Evolutionary conservation across 2,329 filamentous ascomycete species (phyloP).

Genomic region (Thermoascus crustaceus): DNA sequence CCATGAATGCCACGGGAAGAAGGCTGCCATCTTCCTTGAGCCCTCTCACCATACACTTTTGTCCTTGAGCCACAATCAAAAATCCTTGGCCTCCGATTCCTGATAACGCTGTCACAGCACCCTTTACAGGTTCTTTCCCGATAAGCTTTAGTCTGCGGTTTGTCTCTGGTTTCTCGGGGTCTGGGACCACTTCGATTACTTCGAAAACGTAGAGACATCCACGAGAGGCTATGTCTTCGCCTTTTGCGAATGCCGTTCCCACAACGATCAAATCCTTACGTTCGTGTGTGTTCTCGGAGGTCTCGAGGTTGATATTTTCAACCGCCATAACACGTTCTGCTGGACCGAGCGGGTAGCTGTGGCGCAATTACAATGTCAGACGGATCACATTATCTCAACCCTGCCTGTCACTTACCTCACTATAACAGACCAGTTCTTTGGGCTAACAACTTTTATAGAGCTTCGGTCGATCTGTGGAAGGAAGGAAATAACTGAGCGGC

Average conservation of each 20-base stretch:
- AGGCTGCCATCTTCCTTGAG: conserved; percentile 91
- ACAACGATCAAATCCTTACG: conserved; percentile 73
- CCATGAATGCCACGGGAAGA: conserved; percentile 91
- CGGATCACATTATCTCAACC: not conserved
- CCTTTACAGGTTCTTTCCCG: conserved; percentile 83
- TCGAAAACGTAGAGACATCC: conserved; percentile 87
- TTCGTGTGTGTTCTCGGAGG: conserved; percentile 85
- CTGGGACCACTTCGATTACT: conserved; percentile 81
- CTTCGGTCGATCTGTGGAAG: conserved; percentile 64
- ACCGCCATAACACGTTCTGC: conserved; percentile 74
- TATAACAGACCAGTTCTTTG: conserved; percentile 68
- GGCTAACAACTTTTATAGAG: conserved; percentile 68
- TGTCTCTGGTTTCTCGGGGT: conserved; percentile 77
- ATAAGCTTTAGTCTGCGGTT: conserved; percentile 78
- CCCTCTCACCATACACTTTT: conserved; percentile 94
- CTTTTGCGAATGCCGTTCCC: conserved; percentile 76
- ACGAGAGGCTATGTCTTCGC: conserved; percentile 80
- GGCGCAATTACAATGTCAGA: conserved; percentile 8
- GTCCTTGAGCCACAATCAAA: conserved; percentile 82
- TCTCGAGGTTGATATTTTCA: conserved; percentile 74
- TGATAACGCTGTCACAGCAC: conserved; percentile 78
- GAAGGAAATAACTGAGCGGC: conserved; percentile 41
- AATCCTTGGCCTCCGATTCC: conserved; percentile 81
- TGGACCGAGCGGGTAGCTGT: conserved; percentile 57
- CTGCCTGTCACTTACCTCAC: conserved; percentile 44